Conservation (phyloP, 208 protist genomes). For the Trypanosoma avium region DNA sequence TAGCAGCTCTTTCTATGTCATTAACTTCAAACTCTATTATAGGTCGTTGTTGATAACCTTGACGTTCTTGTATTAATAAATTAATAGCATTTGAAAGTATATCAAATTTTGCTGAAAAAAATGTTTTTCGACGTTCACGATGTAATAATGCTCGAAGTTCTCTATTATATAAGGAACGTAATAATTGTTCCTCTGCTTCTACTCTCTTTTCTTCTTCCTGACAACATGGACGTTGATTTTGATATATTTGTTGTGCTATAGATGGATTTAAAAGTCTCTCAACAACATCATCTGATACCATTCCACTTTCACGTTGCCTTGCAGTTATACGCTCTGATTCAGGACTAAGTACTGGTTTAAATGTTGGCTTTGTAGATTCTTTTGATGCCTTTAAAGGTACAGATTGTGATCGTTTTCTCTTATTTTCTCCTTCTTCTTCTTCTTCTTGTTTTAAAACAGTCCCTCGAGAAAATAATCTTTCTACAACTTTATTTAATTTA, state of each 20-base stretch:
- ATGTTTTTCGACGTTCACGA: conserved; percentile 37
- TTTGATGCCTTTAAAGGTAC: too few species aligned
- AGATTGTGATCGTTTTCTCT: too few species aligned
- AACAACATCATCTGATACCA: conserved; percentile 30
- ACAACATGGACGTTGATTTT: conserved; percentile 20
- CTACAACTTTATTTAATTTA: conserved; percentile 56
- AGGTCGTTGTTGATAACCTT: background rate
- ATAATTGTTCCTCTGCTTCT: conserved; percentile 18
- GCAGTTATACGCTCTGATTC: conserved; percentile 61
- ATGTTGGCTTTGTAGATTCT: background rate
- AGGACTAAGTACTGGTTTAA: conserved; percentile 44
- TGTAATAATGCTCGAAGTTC: conserved; percentile 32
- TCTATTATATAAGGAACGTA: conserved; percentile 22
- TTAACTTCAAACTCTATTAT: conserved; percentile 33
- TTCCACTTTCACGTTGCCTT: conserved; percentile 35
- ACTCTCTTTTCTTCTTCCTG: conserved; percentile 34
- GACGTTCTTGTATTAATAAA: conserved; percentile 26
- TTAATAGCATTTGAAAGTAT: conserved; percentile 26
- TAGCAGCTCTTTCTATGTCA: conserved; percentile 47
- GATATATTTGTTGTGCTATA: conserved; percentile 9
- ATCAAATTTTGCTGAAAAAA: conserved; percentile 64
- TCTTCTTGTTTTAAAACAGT: conserved; percentile 24
- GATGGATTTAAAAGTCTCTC: conserved; percentile 12
- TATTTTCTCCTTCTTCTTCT: too few species aligned
- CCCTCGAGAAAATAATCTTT: conserved; percentile 54